Percentiles rank a stretch among this genome's conserved stretches.
These are phyloP conservation scores for Calonectria henricotiae DNA, from an alignment of 2,329 filamentous ascomycete species.

Conservation along the genomic window DNA sequence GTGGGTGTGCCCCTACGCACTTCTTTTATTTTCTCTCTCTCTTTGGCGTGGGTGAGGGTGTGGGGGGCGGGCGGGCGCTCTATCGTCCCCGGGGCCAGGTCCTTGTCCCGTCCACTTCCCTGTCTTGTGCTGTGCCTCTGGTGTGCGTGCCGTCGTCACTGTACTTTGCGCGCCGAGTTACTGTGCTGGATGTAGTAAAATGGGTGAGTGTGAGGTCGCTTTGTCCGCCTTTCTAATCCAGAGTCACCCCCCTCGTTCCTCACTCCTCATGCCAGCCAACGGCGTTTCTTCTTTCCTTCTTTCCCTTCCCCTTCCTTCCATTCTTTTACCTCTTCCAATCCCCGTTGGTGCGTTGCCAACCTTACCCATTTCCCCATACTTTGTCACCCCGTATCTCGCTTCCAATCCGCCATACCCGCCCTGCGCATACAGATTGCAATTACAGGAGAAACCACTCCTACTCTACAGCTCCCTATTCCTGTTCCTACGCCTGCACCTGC, in stretches of 20 bases:
- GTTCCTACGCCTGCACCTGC: too few relatives aligned
- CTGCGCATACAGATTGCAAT: slow-evolving; percentile 18
- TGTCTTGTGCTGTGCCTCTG: slow-evolving; percentile 26
- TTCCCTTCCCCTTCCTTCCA: slow-evolving; percentile 34
- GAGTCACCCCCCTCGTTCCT: slow-evolving; percentile 11
- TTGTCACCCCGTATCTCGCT: slow-evolving; percentile 14
- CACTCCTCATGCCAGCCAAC: slow-evolving; percentile 30
- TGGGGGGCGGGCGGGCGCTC: slow-evolving; percentile 12
- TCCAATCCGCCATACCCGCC: slow-evolving; percentile 10
- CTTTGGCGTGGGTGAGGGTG: slow-evolving; percentile 22
- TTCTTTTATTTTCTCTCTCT: slow-evolving; percentile 5
- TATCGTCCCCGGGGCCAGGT: slow-evolving; percentile 28
- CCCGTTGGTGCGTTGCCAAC: slow-evolving; percentile 27
- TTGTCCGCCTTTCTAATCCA: slow-evolving; percentile 22
- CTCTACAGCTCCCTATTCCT: not conserved
- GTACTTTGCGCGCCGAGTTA: slow-evolving; percentile 22
- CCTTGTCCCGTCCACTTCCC: slow-evolving; percentile 28
- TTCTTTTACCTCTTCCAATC: slow-evolving; percentile 38
- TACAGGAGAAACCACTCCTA: slow-evolving; percentile 10
- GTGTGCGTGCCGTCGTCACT: slow-evolving; percentile 15
- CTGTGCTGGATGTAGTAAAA: slow-evolving; percentile 9
- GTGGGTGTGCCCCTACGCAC: slow-evolving; percentile 8
- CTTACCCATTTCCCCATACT: slow-evolving; percentile 26
- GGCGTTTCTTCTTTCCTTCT: slow-evolving; percentile 33
- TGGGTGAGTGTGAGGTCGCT: slow-evolving; percentile 21